Percentiles rank a stretch among this genome's conserved stretches.
These are phyloP conservation scores for Solanum acaule DNA, from an alignment of 257 asterid genomes.

Conservation along the genomic window DNA sequence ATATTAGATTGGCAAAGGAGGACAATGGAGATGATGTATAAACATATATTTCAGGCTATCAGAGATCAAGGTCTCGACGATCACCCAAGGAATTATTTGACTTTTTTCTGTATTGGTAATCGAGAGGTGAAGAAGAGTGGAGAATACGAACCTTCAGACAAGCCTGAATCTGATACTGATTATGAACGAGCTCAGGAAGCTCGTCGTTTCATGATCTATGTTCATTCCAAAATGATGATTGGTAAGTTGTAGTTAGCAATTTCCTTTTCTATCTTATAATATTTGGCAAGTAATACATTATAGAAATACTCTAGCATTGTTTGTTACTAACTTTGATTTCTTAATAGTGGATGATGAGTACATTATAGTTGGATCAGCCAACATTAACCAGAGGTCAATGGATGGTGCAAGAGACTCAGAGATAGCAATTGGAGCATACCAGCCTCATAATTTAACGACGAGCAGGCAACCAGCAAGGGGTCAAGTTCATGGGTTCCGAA, in stretches of 20 bases:
- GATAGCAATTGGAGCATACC: slow-evolving; percentile 84
- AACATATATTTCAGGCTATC: slow-evolving; percentile 51
- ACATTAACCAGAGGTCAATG: slow-evolving; percentile 92
- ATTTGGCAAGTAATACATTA: background rate
- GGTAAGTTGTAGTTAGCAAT: slow-evolving; percentile 22
- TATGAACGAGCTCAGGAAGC: slow-evolving; percentile 65
- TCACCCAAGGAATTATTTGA: slow-evolving; percentile 67
- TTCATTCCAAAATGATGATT: slow-evolving; percentile 91
- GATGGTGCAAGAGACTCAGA: slow-evolving; percentile 90
- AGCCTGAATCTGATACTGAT: slow-evolving; percentile 67
- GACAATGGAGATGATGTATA: slow-evolving; percentile 87
- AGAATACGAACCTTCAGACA: slow-evolving; percentile 62
- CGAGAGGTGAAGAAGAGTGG: slow-evolving; percentile 67
- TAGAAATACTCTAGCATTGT: background rate
- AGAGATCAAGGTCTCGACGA: slow-evolving; percentile 54
- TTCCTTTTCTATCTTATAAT: background rate
- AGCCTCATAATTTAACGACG: slow-evolving; percentile 54
- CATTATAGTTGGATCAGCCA: slow-evolving; percentile 85
- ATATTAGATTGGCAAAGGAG: slow-evolving; percentile 80
- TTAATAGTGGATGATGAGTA: slow-evolving; percentile 79
- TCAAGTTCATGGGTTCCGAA: slow-evolving; percentile 75
- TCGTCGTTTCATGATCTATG: slow-evolving; percentile 88
- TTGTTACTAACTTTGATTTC: background rate
- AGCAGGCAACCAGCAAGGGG: slow-evolving; percentile 55
- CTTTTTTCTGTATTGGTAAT: slow-evolving; percentile 78